phyloP scores from a whole-genome alignment of 2,329 filamentous ascomycete genomes.

The Fonsecaea pedrosoi region DNA sequence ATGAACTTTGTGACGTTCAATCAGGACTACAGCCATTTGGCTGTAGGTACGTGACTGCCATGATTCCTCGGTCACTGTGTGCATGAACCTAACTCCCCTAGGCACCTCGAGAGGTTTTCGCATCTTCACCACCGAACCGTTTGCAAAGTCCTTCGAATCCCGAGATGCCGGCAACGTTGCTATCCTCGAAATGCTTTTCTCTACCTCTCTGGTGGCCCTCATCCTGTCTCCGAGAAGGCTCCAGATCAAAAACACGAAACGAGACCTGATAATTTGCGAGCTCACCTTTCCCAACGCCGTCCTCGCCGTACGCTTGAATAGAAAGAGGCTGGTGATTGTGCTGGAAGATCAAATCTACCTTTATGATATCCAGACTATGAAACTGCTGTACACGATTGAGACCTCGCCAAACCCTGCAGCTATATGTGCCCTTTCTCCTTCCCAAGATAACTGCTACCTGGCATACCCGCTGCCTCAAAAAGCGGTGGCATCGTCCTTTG shows the following conservation, averaged over 20 bases:
- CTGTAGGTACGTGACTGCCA: constrained; percentile 72
- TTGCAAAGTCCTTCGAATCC: constrained; percentile 91
- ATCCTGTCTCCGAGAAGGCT: constrained; percentile 90
- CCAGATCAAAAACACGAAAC: constrained; percentile 91
- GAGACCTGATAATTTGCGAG: constrained; percentile 90
- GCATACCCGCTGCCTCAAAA: constrained; percentile 86
- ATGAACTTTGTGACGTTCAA: constrained; percentile 99
- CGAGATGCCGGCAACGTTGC: constrained; percentile 88
- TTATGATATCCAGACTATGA: constrained; percentile 99
- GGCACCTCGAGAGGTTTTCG: constrained; percentile 93
- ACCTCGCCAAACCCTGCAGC: constrained; percentile 90
- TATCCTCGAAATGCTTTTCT: constrained; percentile 98
- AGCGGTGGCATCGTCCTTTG: constrained; percentile 58
- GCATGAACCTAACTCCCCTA: constrained; percentile 47
- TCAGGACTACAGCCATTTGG: constrained; percentile 96
- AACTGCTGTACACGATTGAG: constrained; percentile 86
- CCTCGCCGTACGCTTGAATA: constrained; percentile 88
- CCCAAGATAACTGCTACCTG: constrained; percentile 93
- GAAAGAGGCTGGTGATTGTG: constrained; percentile 90
- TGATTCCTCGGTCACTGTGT: constrained; percentile 12
- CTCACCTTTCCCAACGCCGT: constrained; percentile 98
- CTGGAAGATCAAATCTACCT: constrained; percentile 96
- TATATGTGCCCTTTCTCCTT: constrained; percentile 90
- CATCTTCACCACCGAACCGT: constrained; percentile 96
- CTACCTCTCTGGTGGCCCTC: constrained; percentile 91